Base-by-base conservation (phyloP, 495 filamentous ascomycete genomes). In the Podospora anserina region DNA sequence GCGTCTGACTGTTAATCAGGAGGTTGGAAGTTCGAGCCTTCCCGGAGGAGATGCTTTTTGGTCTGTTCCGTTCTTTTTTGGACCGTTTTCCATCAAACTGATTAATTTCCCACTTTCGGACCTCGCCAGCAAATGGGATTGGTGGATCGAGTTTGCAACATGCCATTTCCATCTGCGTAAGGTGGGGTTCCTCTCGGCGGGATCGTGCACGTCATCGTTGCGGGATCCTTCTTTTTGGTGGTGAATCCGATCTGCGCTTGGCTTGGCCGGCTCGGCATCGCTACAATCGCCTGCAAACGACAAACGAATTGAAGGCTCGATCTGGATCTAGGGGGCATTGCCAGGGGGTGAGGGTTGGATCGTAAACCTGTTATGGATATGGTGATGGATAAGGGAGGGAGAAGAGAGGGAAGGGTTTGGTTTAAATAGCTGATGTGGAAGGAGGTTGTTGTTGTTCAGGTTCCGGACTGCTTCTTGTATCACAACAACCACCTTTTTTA, bases 1-100 rank as follows among this genome's bases (percentile, higher is more conserved):
- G 72, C 72, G 72, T 74, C 72, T 74, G 72, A 74, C 72, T 71
- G 72, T 74, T 74, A 74, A 74, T 74, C 72, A 74, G 72, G 72
- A 74, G 72, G 66, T 68, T 68, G 66, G 61, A 63, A 68, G 66
- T 63, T 68, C 60, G 66, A 67, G 59, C 66, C 66, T 67, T 63
- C 60, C 66, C 55, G 66, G 44, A 57, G 66, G 66, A 67, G 65
- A 61, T 20, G 13, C 1, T 49, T 49, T 49, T 49, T 49, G 9
- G 23, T 23, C 39, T 49, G 7, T 49, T 13, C 15, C 15, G 9
- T 49, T 49, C 13, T 49, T 49, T 49, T 49, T 49, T 49, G 9
- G 2, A 18, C 7, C 39, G 15, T 49, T 13, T 49, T 49, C 39
- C 9, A 5, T 32, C 39, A 11, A 49, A 13, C 39, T 7, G 30